Evolutionary conservation across 1,284 basidiomycete species (phyloP), one percentile per base, ranked within the genome.

Genomic region (Tilletiaria anomala): DNA sequence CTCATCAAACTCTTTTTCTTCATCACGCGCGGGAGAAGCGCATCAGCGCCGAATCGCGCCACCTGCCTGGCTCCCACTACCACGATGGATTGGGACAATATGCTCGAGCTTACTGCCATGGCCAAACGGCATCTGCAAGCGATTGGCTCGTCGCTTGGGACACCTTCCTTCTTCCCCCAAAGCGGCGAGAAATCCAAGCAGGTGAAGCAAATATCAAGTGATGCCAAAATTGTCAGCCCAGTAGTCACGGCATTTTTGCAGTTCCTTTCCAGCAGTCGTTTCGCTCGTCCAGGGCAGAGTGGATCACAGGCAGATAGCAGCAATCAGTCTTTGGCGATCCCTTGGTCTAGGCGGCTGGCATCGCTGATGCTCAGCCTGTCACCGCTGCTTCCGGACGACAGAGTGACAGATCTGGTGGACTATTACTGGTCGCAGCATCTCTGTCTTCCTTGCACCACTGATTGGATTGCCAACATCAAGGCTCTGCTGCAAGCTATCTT

Each of bases 391-490:
- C 58, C 61, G 10, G 60, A 63, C 19, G 32, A 37, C 2, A 53
- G 54, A 15, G 43, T 58, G 12, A 51, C 51, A 5, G 53, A 59
- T 20, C 48, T 66, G 22, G 47, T 66, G 8, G 45, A 52, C 14
- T 58, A 54, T 45, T 56, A 56, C 42, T 50, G 53, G 36, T 39
- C 42, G 1, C 53, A 61, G 41, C 55, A 61, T 38, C 53, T 55
- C 15, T 65, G 61, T 40, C 39, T 66, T 15, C 63, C 63, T 2
- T 55, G 56, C 39, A 52, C 54, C 15, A 46, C 56, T 2, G 47
- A 53, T 10, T 66, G 63, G 63, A 53, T 66, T 18, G 33, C 40
- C 26, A 59, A 61, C 44, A 53, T 61, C 20, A 46, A 50, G 8
- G 43, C 46, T 6, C 54, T 66, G 2, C 37, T 65, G 24, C 45